phyloP scores from a whole-genome alignment of 805 yeast species.

The Candida insectalens region DNA sequence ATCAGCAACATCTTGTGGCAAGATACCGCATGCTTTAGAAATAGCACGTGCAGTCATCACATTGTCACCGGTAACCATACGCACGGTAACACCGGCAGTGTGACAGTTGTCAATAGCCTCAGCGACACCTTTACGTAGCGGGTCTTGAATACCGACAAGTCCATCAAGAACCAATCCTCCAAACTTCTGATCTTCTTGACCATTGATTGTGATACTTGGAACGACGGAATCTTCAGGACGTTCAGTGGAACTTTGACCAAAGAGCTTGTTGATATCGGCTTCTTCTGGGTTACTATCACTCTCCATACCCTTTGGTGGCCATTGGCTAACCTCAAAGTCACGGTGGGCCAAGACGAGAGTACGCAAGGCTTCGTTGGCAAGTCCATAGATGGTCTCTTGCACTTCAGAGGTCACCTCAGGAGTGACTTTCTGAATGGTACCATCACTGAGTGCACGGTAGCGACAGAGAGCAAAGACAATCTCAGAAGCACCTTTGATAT shows the following conservation, averaged over 20 bases:
- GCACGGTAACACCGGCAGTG: conserved; percentile 85
- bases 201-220: conserved; percentile 21
- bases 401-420: conserved; percentile 13
- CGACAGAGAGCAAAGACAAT: conserved; percentile 59
- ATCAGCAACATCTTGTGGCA: conserved; percentile 33
- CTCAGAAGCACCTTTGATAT: conserved; percentile 93
- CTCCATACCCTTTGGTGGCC: conserved; percentile 60
- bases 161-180: conserved; percentile 45
- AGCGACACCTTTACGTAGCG: conserved; percentile 82
- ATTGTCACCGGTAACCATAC: conserved; percentile 99
- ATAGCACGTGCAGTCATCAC: conserved; percentile 86
- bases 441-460: conserved; percentile 6
- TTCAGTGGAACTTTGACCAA: conserved; percentile 21
- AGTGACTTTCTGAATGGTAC: background rate
- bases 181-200: conserved; percentile 8
- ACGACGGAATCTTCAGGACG: conserved; percentile 4
- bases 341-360: conserved; percentile 83
- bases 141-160: conserved; percentile 91
- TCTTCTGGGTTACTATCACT: conserved; percentile 24
- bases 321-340: conserved; percentile 42
- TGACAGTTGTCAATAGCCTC: conserved; percentile 81
- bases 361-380: conserved; percentile 75
- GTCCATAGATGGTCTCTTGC: conserved; percentile 26
- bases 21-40: conserved; percentile 76
- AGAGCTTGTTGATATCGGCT: conserved; percentile 34